A percentile compares a stretch with the other conserved stretches of the same genome.
Conservation (phyloP, 768 basidiomycete genomes). For the Mrakia gelida region DNA sequence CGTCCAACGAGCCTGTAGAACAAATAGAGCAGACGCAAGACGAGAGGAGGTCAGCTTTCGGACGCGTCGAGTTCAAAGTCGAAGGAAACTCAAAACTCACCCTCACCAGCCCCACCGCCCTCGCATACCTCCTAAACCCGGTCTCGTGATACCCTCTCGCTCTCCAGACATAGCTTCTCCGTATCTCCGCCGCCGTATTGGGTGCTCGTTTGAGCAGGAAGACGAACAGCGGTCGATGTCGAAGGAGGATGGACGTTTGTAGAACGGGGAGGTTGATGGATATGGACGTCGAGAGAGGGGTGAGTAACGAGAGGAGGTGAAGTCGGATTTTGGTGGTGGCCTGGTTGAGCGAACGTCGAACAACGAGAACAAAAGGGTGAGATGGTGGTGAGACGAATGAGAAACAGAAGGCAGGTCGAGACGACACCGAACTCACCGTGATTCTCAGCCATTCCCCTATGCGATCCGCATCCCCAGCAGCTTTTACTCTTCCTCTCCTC, state of each 20-base stretch:
- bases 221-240: conserved; percentile 72
- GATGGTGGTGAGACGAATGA: background rate
- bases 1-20: conserved; percentile 56
- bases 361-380: background rate
- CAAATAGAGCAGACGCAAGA: background rate
- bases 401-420: background rate
- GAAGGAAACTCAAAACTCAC: background rate
- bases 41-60: background rate
- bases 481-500: conserved; percentile 71
- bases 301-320: conserved; percentile 78
- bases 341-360: conserved; percentile 47
- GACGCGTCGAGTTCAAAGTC: background rate
- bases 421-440: conserved; percentile 57
- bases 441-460: conserved; percentile 82
- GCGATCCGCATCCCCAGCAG: conserved; percentile 74
- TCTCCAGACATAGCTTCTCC: conserved; percentile 74
- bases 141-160: conserved; percentile 93
- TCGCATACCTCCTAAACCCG: conserved; percentile 80
- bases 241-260: conserved; percentile 78
- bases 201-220: conserved; percentile 82
- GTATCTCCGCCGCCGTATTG: conserved; percentile 77
- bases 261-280: conserved; percentile 90
- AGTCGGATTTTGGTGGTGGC: conserved; percentile 84
- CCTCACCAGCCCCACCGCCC: conserved; percentile 66
- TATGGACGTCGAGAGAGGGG: conserved; percentile 74